Evolutionary conservation across 2,329 filamentous ascomycete genomes (phyloP).

Genomic region (Calonectria henricotiae): DNA sequence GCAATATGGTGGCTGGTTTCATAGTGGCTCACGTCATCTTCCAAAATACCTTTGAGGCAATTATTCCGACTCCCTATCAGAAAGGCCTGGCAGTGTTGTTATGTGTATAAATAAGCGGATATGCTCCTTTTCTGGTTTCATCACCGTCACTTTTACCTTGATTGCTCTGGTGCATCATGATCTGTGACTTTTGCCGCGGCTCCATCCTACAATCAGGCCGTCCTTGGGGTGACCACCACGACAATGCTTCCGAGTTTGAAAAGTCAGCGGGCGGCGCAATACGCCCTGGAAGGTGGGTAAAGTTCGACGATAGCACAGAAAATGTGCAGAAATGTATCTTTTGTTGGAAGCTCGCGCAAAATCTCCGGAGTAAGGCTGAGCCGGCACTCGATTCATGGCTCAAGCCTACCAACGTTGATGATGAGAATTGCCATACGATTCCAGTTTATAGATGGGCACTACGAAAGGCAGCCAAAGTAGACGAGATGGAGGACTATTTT

Average conservation of each 20-base stretch:
- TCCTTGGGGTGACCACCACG: not conserved
- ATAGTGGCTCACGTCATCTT: too few species aligned
- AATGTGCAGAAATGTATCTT: not conserved
- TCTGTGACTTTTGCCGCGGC: not conserved
- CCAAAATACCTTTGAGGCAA: too few species aligned
- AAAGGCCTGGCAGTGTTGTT: too few species aligned
- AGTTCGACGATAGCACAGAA: too few species aligned
- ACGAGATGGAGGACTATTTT: slow-evolving; percentile 9
- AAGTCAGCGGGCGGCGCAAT: too few species aligned
- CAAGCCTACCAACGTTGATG: not conserved
- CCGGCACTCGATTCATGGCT: not conserved
- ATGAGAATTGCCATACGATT: not conserved
- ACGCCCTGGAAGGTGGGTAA: too few species aligned
- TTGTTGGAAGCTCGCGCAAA: slow-evolving; percentile 11
- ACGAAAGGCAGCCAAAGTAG: not conserved
- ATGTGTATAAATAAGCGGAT: too few species aligned
- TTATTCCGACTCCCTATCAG: too few species aligned
- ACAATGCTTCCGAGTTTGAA: not conserved
- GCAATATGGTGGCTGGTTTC: too few species aligned
- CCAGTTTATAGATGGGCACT: slow-evolving; percentile 1
- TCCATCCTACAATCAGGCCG: not conserved
- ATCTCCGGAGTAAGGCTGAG: not conserved
- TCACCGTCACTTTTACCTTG: too few species aligned
- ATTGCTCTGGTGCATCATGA: not conserved
- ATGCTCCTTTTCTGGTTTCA: too few species aligned